These are phyloP conservation scores for Ascochyta clinopodiicola DNA, from an alignment of 2,329 filamentous ascomycete species.

Conservation along the genomic window DNA sequence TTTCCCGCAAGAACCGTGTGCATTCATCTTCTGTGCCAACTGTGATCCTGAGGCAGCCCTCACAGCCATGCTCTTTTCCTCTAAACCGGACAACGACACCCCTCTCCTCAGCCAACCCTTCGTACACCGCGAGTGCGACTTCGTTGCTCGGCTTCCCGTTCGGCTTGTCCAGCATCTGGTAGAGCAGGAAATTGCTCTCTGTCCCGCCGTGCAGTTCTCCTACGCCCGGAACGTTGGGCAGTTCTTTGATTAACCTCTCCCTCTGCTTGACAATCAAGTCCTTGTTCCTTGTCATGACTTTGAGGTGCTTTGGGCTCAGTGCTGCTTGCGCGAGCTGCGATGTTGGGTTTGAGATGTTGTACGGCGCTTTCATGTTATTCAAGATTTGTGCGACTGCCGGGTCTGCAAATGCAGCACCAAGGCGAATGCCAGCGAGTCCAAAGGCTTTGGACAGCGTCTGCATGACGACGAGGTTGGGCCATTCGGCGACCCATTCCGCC, in stretches of 20 bases:
- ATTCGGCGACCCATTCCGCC: conserved; percentile 89
- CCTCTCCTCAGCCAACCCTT: conserved; percentile 80
- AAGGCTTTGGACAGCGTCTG: conserved; percentile 99
- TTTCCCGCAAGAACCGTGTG: conserved; percentile 74
- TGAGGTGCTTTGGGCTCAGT: conserved; percentile 70
- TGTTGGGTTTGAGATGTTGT: conserved; percentile 91
- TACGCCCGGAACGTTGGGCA: conserved; percentile 78
- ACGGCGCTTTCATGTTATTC: conserved; percentile 94
- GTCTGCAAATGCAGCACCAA: conserved; percentile 84
- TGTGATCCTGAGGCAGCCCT: conserved; percentile 88
- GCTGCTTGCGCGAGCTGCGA: conserved; percentile 79
- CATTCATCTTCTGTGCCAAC: conserved; percentile 90
- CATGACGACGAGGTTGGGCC: conserved; percentile 96
- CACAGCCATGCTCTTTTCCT: conserved; percentile 88
- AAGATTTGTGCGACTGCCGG: conserved; percentile 77
- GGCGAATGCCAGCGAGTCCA: conserved; percentile 88
- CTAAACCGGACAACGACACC: conserved; percentile 94
- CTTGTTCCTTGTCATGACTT: conserved; percentile 74
- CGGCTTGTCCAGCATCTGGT: conserved; percentile 78
- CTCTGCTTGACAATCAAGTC: conserved; percentile 77
- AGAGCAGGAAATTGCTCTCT: conserved; percentile 87
- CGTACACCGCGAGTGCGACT: conserved; percentile 80
- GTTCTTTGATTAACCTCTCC: conserved; percentile 73
- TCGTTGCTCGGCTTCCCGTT: conserved; percentile 77
- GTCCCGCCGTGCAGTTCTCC: conserved; percentile 81